phyloP scores from a whole-genome alignment of 768 basidiomycete species.

The Kwoniella heveanensis region DNA sequence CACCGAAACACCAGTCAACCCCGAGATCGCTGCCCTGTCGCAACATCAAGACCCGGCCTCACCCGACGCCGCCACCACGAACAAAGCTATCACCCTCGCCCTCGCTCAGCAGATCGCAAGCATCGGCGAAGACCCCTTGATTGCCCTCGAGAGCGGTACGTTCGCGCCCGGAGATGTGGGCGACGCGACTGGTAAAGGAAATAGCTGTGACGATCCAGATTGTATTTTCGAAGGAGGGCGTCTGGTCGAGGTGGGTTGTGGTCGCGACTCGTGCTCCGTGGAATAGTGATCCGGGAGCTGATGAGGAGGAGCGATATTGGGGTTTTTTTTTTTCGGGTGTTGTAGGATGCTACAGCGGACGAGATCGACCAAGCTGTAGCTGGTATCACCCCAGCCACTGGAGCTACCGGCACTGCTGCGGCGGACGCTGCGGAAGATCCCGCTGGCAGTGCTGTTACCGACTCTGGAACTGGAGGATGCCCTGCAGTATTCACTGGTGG shows the following conservation, averaged over 20 bases:
- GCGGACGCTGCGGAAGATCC: not conserved
- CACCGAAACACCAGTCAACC: conserved; percentile 64
- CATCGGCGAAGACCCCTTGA: conserved; percentile 67
- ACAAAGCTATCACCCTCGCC: conserved; percentile 67
- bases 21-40: conserved; percentile 67
- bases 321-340: conserved; percentile 30
- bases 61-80: conserved; percentile 62
- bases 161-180: conserved; percentile 64
- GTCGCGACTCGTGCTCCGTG: not conserved
- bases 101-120: conserved; percentile 67
- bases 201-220: conserved; percentile 63
- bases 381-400: conserved; percentile 11
- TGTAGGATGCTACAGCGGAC: conserved; percentile 57
- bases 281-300: not conserved
- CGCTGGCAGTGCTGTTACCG: not conserved
- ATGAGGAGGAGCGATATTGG: too few species aligned
- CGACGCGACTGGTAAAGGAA: conserved; percentile 64
- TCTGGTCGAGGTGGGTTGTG: conserved; percentile 25
- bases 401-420: conserved; percentile 6
- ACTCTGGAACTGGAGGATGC: not conserved
- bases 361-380: conserved; percentile 62
- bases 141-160: conserved; percentile 66
- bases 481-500: conserved; percentile 4
- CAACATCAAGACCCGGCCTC: conserved; percentile 73
- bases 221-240: conserved; percentile 70